Percentiles rank a stretch among this genome's conserved stretches.
phyloP scores from a whole-genome alignment of 768 basidiomycete genomes.

The Termitomyces sp. region DNA sequence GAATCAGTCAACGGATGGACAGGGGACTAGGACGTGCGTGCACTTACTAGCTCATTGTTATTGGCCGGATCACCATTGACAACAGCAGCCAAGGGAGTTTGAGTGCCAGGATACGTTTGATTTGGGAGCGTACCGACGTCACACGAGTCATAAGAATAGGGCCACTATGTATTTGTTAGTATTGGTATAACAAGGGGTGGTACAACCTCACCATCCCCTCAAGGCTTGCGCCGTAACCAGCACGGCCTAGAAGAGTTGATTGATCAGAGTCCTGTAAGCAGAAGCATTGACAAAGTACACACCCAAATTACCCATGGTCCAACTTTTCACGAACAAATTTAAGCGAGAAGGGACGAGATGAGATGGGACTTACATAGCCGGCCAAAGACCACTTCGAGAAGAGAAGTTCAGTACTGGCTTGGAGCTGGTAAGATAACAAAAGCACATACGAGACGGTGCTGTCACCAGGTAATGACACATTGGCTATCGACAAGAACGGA shows the following conservation, averaged over 20 bases:
- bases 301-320: constrained; percentile 51
- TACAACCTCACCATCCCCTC: constrained; percentile 55
- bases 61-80: constrained; percentile 37
- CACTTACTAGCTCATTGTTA: constrained; percentile 31
- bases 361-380: constrained; percentile 28
- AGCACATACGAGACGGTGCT: constrained; percentile 24
- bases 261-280: constrained; percentile 16
- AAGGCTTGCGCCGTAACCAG: constrained; percentile 65
- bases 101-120: constrained; percentile 60
- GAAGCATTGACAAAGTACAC: background rate
- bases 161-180: constrained; percentile 38
- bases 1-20: background rate
- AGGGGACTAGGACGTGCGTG: background rate
- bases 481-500: constrained; percentile 14
- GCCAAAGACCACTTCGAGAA: constrained; percentile 31
- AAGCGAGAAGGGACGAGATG: background rate
- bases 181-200: background rate
- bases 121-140: constrained; percentile 79
- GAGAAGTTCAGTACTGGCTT: background rate
- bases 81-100: constrained; percentile 41
- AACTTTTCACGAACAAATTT: constrained; percentile 20
- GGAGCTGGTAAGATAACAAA: background rate
- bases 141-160: constrained; percentile 67
- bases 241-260: constrained; percentile 41
- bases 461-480: constrained; percentile 27